A percentile compares a stretch with the other conserved stretches of the same genome.
phyloP scores from a whole-genome alignment of 441 rosid species.

The Brassica hybrid region DNA sequence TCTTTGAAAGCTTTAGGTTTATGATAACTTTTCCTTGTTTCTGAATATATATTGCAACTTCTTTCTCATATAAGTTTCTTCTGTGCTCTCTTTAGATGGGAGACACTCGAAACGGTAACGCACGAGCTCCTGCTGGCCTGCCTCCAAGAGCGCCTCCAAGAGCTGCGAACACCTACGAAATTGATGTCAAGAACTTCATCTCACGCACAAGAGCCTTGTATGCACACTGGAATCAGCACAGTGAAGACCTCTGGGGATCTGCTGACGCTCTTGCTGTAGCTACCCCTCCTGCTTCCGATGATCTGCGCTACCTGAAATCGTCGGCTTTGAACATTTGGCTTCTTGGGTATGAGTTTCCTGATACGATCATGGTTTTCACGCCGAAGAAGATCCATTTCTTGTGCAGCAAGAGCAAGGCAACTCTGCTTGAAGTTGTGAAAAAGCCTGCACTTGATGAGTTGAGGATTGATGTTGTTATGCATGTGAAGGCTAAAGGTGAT shows the following conservation, averaged over 20 bases:
- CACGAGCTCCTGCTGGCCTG: conserved; percentile 29
- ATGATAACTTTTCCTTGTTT: background rate
- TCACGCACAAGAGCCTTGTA: conserved; percentile 66
- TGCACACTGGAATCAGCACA: conserved; percentile 68
- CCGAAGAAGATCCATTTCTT: conserved; percentile 79
- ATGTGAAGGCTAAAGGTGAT: conserved; percentile 70
- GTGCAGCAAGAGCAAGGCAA: conserved; percentile 75
- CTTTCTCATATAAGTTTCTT: conserved; percentile 15
- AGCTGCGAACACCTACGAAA: conserved; percentile 51
- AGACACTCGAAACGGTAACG: conserved; percentile 35
- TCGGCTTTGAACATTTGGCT: conserved; percentile 90
- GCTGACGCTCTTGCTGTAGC: conserved; percentile 70
- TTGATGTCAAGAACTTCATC: conserved; percentile 65
- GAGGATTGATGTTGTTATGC: conserved; percentile 66
- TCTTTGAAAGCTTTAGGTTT: conserved; percentile 17
- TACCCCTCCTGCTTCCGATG: conserved; percentile 82
- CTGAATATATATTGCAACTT: background rate
- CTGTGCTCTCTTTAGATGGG: conserved; percentile 29
- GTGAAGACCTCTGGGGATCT: conserved; percentile 68
- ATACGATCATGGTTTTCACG: conserved; percentile 85
- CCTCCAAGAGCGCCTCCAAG: conserved; percentile 39
- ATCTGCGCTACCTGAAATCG: conserved; percentile 79
- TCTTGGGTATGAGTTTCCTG: conserved; percentile 90
- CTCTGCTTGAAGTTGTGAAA: conserved; percentile 74
- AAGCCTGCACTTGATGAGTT: conserved; percentile 62